Percentiles rank a stretch among this genome's conserved stretches.
Conservation (phyloP, 2,329 filamentous ascomycete species). For the Nemania sp. region DNA sequence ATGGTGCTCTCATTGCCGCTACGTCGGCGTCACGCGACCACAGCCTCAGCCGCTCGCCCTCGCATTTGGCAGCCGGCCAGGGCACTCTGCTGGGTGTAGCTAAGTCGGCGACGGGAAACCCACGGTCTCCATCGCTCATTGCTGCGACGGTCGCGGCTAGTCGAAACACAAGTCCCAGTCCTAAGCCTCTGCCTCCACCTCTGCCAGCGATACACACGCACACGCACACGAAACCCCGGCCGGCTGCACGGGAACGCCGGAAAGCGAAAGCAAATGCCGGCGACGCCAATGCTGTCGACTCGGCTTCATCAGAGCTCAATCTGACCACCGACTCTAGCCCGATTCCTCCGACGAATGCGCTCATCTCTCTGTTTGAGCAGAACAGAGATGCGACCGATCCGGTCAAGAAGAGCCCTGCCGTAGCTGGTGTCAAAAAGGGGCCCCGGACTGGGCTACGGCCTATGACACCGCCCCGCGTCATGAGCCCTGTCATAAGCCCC, state of each 20-base stretch:
- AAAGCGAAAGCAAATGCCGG: slow-evolving; percentile 41
- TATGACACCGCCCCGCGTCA: slow-evolving; percentile 39
- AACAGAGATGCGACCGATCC: slow-evolving; percentile 37
- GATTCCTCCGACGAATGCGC: slow-evolving; percentile 63
- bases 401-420: slow-evolving; percentile 31
- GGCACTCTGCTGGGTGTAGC: slow-evolving; percentile 24
- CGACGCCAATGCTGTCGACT: slow-evolving; percentile 36
- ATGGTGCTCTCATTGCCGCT: slow-evolving; percentile 51
- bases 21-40: slow-evolving; percentile 44
- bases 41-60: slow-evolving; percentile 32
- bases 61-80: slow-evolving; percentile 18
- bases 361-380: slow-evolving; percentile 72
- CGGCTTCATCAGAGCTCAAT: slow-evolving; percentile 40
- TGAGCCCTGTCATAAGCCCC: slow-evolving; percentile 37
- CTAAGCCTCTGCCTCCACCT: no score
- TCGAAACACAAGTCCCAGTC: slow-evolving; percentile 58
- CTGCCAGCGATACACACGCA: no score
- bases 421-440: slow-evolving; percentile 39
- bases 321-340: slow-evolving; percentile 56
- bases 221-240: slow-evolving; percentile 30
- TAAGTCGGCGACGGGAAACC: slow-evolving; percentile 38
- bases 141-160: slow-evolving; percentile 66
- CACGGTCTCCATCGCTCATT: slow-evolving; percentile 62
- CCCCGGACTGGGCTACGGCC: slow-evolving; percentile 34
- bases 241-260: slow-evolving; percentile 25